Conservation (phyloP, 2,329 filamentous ascomycete genomes). For the Talaromyces sp. region DNA sequence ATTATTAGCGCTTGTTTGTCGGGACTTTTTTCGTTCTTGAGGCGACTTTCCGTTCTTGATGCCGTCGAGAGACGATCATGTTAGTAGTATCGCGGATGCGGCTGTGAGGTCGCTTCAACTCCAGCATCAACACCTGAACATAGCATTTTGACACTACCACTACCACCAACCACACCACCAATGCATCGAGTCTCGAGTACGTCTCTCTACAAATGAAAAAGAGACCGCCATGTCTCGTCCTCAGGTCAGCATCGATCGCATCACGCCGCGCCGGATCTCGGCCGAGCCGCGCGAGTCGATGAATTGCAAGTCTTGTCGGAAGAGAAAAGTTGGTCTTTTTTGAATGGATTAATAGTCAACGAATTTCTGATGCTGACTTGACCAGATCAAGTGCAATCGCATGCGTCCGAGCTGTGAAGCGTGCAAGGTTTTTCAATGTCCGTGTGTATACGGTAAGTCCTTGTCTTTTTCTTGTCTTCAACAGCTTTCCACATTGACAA, state of each 20-base stretch:
- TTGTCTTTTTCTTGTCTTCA: slow-evolving; percentile 8
- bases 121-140: no score
- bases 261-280: slow-evolving; percentile 64
- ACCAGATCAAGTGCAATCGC: slow-evolving; percentile 85
- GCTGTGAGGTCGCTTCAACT: neutral
- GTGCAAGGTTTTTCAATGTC: slow-evolving; percentile 81
- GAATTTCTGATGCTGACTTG: no score
- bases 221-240: slow-evolving; percentile 59
- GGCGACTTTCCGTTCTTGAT: neutral
- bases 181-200: neutral
- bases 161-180: neutral
- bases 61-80: neutral
- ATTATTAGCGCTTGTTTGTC: neutral
- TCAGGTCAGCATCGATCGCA: slow-evolving; percentile 73
- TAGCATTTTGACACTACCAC: no score
- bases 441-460: slow-evolving; percentile 72
- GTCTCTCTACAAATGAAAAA: neutral
- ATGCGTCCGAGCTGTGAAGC: slow-evolving; percentile 79
- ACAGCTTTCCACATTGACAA: neutral
- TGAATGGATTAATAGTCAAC: no score
- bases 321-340: slow-evolving; percentile 76
- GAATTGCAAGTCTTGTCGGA: slow-evolving; percentile 93
- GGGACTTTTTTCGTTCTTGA: neutral
- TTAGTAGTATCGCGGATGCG: neutral
- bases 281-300: slow-evolving; percentile 81